Conservation (phyloP, 164 flowering plant genomes). For the Macadamia tetraphylla region DNA sequence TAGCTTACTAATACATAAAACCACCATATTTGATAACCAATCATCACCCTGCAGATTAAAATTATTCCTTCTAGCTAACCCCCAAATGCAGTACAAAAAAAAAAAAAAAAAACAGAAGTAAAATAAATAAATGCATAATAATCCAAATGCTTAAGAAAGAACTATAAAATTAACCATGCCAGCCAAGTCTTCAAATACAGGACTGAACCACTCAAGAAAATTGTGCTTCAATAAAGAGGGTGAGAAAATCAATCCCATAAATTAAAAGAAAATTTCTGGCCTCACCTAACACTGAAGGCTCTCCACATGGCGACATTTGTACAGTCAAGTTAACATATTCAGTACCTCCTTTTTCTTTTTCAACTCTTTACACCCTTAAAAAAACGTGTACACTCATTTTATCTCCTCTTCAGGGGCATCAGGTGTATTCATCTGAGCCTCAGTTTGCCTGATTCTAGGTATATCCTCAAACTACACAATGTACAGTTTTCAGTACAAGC, state of each 20-base stretch:
- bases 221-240: constrained; percentile 6
- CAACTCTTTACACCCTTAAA: constrained; percentile 48
- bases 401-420: constrained; percentile 52
- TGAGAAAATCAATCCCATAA: constrained; percentile 21
- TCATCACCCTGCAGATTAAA: too few relatives aligned
- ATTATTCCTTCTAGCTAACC: too few relatives aligned
- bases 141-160: background rate
- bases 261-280: constrained; percentile 26
- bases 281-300: constrained; percentile 43
- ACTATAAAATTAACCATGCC: background rate
- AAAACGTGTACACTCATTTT: constrained; percentile 39
- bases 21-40: too few relatives aligned
- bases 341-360: constrained; percentile 38
- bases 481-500: constrained; percentile 66
- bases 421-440: constrained; percentile 48
- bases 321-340: constrained; percentile 51
- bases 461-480: constrained; percentile 63
- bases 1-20: too few relatives aligned
- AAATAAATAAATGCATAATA: too few relatives aligned
- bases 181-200: constrained; percentile 10
- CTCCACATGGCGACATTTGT: constrained; percentile 59
- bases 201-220: constrained; percentile 15
- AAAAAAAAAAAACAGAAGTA: background rate
- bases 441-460: constrained; percentile 57
- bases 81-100: background rate